phyloP scores from a whole-genome alignment of 352 stramenopile species.

The Pythium folliculosum region DNA sequence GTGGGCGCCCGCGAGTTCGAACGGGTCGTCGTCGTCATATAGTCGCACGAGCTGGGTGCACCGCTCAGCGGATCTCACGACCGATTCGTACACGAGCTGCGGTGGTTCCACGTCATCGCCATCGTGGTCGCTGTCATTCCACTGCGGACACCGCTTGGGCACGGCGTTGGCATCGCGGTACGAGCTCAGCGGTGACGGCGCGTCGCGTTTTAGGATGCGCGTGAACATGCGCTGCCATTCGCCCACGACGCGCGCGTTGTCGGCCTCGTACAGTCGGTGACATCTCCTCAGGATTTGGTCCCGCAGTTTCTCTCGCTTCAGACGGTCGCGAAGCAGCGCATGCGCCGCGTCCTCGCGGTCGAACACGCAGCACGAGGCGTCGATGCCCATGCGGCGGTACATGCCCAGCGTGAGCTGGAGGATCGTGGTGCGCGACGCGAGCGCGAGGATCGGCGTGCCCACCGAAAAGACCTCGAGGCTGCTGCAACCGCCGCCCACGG shows the following conservation, averaged over 20 bases:
- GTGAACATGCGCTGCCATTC: slow-evolving; percentile 55
- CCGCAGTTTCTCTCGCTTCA: slow-evolving; percentile 19
- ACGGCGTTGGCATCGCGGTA: neutral
- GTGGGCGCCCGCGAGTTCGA: slow-evolving; percentile 18
- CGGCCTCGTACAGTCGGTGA: slow-evolving; percentile 38
- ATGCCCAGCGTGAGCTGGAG: slow-evolving; percentile 66
- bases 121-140: neutral
- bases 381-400: slow-evolving; percentile 57
- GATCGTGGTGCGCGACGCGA: slow-evolving; percentile 49
- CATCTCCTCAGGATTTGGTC: slow-evolving; percentile 35
- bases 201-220: slow-evolving; percentile 21
- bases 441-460: slow-evolving; percentile 61
- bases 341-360: slow-evolving; percentile 31
- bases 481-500: slow-evolving; percentile 56
- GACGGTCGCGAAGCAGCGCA: slow-evolving; percentile 33
- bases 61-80: neutral
- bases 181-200: slow-evolving; percentile 1
- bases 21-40: slow-evolving; percentile 10
- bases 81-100: neutral
- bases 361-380: slow-evolving; percentile 27
- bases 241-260: slow-evolving; percentile 28
- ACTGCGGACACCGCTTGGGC: neutral
- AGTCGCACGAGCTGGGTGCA: neutral
- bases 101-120: neutral
- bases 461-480: slow-evolving; percentile 65